Evolutionary conservation across 2,329 filamentous ascomycete species (phyloP), one percentile per base, ranked within the genome.

Genomic region (Sclerotinia sclerotiorum): DNA sequence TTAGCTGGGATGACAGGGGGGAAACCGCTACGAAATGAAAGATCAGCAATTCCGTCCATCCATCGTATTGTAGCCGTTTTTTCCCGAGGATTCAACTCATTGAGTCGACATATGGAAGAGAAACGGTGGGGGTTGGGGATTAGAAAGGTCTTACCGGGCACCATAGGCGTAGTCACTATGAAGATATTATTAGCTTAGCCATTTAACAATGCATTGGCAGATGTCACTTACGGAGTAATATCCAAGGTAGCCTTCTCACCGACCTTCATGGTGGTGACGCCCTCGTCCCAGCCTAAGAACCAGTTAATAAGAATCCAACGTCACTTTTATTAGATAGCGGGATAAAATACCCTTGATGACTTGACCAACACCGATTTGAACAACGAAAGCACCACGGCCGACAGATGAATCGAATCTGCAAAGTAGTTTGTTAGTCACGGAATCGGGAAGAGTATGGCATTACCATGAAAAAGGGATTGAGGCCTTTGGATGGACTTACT

Each of bases 171-270:
- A 90, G 78, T 90, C 87, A 76, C 87, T 88, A 72, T 48, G 64
- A 52, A 65, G 42, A 71, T 46, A 65, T 35, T 35, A 42, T 75
- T 67, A 77, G 74, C 55, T 70, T 56, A 65, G 57, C 17, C 67
- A 29, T 46, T 5, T 2, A 46, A 39, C 29, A 24, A 42, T 42
- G 21, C 35, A 49, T 48, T 35, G 17, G 51, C 6, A 6, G 11
- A 19, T 32, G 7, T 49, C 58, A 51, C 85, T 79, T 84, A 93
- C 90, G 86, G 84, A 72, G 89, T 86, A 78, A 98, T 97, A 74
- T 89, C 90, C 72, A 99, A 84, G 64, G 87, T 91, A 66, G 93
- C 89, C 83, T 92, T 94, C 86, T 98, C 94, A 79, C 94, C 94
- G 69, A 97, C 83, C 78, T 90, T 89, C 94, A 99, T 97, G 78